Evolutionary conservation across 1,284 basidiomycete genomes (phyloP).

Genomic region (Mycena sp.): DNA sequence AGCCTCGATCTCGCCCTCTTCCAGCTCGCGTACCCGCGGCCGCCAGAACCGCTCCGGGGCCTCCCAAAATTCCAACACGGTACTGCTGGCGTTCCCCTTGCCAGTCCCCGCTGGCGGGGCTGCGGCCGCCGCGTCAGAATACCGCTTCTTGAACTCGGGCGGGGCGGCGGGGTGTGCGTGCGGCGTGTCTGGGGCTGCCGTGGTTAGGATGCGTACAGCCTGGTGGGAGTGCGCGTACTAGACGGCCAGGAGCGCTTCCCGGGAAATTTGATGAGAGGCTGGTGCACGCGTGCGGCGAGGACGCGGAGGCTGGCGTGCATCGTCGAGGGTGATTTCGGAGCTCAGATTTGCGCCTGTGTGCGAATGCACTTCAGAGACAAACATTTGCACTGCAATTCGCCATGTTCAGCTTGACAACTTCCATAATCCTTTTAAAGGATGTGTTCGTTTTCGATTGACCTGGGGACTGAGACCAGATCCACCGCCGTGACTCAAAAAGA

Average conservation of each 20-base stretch:
- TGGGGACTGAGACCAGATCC: too few relatives aligned
- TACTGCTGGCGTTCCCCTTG: constrained; percentile 29
- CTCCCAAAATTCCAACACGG: constrained; percentile 78
- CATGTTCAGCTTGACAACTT: too few relatives aligned
- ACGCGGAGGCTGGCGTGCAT: constrained; percentile 26
- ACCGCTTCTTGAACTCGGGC: constrained; percentile 69
- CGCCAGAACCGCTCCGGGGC: constrained; percentile 79
- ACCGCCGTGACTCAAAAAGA: too few relatives aligned
- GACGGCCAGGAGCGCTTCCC: constrained; percentile 74
- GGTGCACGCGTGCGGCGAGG: constrained; percentile 38
- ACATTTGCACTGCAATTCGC: too few relatives aligned
- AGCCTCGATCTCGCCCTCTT: constrained; percentile 81
- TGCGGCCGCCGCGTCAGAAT: constrained; percentile 52
- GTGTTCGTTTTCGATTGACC: too few relatives aligned
- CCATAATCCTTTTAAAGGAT: too few relatives aligned
- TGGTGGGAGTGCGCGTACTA: constrained; percentile 49
- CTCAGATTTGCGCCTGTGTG: too few relatives aligned
- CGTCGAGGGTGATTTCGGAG: too few relatives aligned
- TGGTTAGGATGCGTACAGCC: constrained; percentile 13
- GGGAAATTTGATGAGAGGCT: constrained; percentile 84
- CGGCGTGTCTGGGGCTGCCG: constrained; percentile 64
- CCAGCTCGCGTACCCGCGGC: constrained; percentile 61
- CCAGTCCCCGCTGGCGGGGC: constrained; percentile 8
- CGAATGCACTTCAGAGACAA: too few relatives aligned
- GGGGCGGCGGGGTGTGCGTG: constrained; percentile 84